Base-by-base conservation (phyloP, 2,329 filamentous ascomycete species). In the Ophiocordyceps sinensis region DNA sequence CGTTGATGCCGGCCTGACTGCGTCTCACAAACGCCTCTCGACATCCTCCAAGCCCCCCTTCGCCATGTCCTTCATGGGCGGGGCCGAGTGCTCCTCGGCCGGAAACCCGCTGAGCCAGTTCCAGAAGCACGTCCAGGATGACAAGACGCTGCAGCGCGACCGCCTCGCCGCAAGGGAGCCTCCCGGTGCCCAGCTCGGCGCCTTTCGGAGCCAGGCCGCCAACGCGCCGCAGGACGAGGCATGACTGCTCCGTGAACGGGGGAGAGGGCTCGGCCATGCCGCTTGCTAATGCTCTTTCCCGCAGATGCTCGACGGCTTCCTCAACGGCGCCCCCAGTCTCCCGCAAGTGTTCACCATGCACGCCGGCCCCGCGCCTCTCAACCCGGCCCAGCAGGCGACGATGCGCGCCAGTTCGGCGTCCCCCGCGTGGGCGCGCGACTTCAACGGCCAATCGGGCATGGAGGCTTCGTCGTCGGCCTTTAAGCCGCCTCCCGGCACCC, bases 51-150 rank as follows among this genome's bases (percentile, higher is more conserved):
- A 19, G 4, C 32, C 26, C 17, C 23, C 6, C 23, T 7, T 21
- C 42, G 68, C 46, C 50, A 96, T 98, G 89, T 95, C 89, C 42
- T 96, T 98, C 63, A 75, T 96, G 54, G 85, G 86, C 64, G 85
- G 89, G 53, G 84, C 89, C 53, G 91, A 96, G 68, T 98, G 91
- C 73, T 96, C 89, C 43, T 93, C 91, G 46, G 87, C 85, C 49
- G 86, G 82, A 56, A 98, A 98, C 63, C 91, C 93, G 43, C 79
- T 98, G 54, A 89, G 85, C 59, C 91, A 96, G 70, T 94, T 98
- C 62, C 86, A 88, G 49, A 98, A 98, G 65, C 88, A 95, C 63
- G 85, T 91, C 43, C 85, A 93, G 58, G 86, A 94, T 72, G 91
- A 98, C 68, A 94, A 88, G 65, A 91, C 85, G 43, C 69, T 96